Base-by-base conservation (phyloP, 768 basidiomycete species). In the Suillus fuscotomentosus region DNA sequence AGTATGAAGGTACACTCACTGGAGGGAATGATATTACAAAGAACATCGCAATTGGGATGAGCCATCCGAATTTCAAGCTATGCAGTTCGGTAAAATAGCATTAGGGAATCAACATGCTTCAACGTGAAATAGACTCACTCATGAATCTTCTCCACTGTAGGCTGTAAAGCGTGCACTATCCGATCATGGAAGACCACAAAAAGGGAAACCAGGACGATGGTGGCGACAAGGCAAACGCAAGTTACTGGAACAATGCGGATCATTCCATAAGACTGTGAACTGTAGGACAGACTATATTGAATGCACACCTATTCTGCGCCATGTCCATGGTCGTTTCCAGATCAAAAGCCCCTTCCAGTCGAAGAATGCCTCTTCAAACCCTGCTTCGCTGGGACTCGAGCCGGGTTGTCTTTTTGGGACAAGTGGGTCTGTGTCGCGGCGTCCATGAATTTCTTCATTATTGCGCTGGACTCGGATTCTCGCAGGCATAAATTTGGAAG, bases 1-100 rank as follows among this genome's bases (percentile, higher is more conserved):
- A 62, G 43, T 24, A 54, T 51, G 54, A 38, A 50, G 5, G 10
- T 31, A 10, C 31, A 72, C 79, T 62, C 66, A 87, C 85, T 0
- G 91, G 91, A 65, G 91, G 91, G 73, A 92, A 92, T 0, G 90
- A 91, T 47, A 92, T 82, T 64, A 94, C 83, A 71, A 92, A 92
- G 27, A 94, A 77, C 60, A 92, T 77, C 34, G 78, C 90, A 61
- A 92, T 90, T 4, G 90, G 90, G 24, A 91, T 87, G 5, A 86
- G 71, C 86, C 86, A 91, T 48, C 90, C 91, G 64, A 79, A 79
- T 42, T 76, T 76, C 27, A 85, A 69, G 11, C 85, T 87, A 61
- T 42, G 5, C 39, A 47, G 68, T 14, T 56, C 63, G 1, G 27
- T 60, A 36, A 61, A 41, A 42, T 14, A 56, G 36, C n/a, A 14